Base-by-base conservation (phyloP, 352 stramenopile genomes). In the Phytophthora cactorum region DNA sequence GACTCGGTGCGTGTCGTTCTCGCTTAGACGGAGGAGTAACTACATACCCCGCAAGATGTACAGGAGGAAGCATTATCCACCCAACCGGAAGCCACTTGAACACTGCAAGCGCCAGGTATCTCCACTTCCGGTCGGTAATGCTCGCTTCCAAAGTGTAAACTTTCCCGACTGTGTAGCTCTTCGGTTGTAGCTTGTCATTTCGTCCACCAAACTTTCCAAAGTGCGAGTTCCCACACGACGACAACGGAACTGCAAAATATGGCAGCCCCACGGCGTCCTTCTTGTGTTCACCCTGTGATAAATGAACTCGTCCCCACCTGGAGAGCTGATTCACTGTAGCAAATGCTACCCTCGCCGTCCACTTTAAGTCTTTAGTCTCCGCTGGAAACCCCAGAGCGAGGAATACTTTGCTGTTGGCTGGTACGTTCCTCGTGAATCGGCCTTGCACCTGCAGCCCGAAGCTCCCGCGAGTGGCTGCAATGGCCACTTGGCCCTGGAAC, bases 71-170 rank as follows among this genome's bases (percentile, higher is more conserved):
- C 5, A 52, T 68, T 14, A 82, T 74, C 44, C 79, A 78, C 14
- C 56, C 66, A 28, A 86, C 46, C 5, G 78, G 70, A 54, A 90
- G 60, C 43, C 88, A 74, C 6, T 65, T 68, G 17, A 82, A 57
- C 1, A 76, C 74, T 3, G 72, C 66, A 10, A 89, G 52, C 15
- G 76, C 72, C 15, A 92, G 65, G 50, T 74, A 77, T 76, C 78
- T 88, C 44, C 73, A 71, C 39, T 68, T 70, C 57, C 86, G 66
- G 38, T 89, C 77, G 0, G 58, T 53, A 61, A 85, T 76, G 38
- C 72, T 78, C 22, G 77, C 86, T 59, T 90, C 77, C 60, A 93
- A 83, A 8, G 78, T 84, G 56, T 89, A 89, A 4, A 89, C 52
- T 3, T 70, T 77, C 51, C 78, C 78, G n/a, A 66, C 52, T 7